Evolutionary conservation across 345 rosid species (phyloP).

Genomic region (Gossypium longicalyx): DNA sequence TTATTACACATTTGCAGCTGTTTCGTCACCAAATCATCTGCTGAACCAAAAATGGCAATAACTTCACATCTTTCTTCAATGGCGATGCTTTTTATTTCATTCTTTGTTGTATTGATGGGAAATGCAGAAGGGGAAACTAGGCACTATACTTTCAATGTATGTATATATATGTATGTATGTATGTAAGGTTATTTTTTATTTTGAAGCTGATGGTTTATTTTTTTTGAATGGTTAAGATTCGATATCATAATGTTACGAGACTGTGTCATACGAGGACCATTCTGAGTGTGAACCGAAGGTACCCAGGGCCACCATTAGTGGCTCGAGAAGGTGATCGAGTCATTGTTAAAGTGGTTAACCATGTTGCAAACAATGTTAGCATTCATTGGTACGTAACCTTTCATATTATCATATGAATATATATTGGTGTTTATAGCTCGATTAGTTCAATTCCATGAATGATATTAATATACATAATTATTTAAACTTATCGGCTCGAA

Average conservation of each 20-base stretch:
- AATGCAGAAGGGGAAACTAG: slow-evolving; percentile 36
- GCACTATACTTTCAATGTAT: slow-evolving; percentile 56
- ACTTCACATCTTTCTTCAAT: slow-evolving; percentile 16
- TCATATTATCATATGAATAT: no score
- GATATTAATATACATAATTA: no score
- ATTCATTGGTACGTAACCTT: slow-evolving; percentile 42
- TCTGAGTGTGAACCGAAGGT: slow-evolving; percentile 46
- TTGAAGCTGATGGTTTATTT: background rate
- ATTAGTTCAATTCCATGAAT: no score
- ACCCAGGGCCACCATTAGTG: slow-evolving; percentile 48
- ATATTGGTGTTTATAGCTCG: no score
- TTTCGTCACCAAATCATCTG: slow-evolving; percentile 1
- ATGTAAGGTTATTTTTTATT: no score
- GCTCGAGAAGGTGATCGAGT: slow-evolving; percentile 59
- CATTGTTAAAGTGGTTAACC: slow-evolving; percentile 43
- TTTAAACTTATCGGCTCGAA: no score
- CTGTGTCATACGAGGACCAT: slow-evolving; percentile 47
- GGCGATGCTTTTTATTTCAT: slow-evolving; percentile 11
- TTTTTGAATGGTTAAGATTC: slow-evolving; percentile 18
- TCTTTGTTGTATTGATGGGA: slow-evolving; percentile 22
- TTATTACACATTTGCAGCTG: no score
- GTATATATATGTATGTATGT: no score
- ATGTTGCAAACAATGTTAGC: slow-evolving; percentile 38
- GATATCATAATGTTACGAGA: slow-evolving; percentile 38
- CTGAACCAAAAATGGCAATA: slow-evolving; percentile 17